Percentiles rank a stretch among this genome's conserved stretches.
Evolutionary conservation across 805 yeast genomes (phyloP).

Genomic region (Candida piceae): DNA sequence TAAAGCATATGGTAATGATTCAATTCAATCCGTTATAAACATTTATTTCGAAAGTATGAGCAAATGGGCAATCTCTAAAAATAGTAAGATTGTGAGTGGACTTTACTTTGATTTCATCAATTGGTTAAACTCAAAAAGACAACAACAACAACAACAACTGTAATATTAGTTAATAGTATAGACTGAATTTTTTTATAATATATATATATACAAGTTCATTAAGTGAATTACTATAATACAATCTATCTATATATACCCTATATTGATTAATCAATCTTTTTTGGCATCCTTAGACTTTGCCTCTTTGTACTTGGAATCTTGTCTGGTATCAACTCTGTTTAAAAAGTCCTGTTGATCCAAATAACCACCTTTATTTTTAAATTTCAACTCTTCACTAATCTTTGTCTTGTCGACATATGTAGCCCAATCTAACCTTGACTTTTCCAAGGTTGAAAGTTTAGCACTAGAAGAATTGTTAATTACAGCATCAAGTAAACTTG

Average conservation of each 20-base stretch:
- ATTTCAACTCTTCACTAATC: conserved; percentile 73
- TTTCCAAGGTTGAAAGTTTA: conserved; percentile 86
- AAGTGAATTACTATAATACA: too few species aligned
- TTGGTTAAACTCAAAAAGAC: conserved; percentile 60
- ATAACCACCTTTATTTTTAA: conserved; percentile 85
- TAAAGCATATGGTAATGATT: conserved; percentile 29
- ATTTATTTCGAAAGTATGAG: conserved; percentile 53
- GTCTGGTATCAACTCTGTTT: conserved; percentile 59
- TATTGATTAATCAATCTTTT: conserved; percentile 4
- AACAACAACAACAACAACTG: background rate
- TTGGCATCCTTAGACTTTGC: conserved; percentile 22
- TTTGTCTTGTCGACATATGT: conserved; percentile 84
- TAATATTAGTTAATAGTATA: too few species aligned
- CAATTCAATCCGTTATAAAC: conserved; percentile 43
- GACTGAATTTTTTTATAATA: background rate
- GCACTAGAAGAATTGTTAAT: conserved; percentile 63
- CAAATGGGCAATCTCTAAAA: conserved; percentile 50
- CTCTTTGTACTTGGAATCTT: conserved; percentile 45
- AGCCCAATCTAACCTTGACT: conserved; percentile 93
- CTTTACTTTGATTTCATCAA: conserved; percentile 75
- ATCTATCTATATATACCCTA: too few species aligned
- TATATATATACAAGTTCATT: background rate
- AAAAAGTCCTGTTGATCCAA: conserved; percentile 89
- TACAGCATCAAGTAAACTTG: conserved; percentile 72
- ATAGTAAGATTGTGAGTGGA: conserved; percentile 45